Evolutionary conservation across 129 eudicot species (phyloP).

Genomic region (Centella asiatica): DNA sequence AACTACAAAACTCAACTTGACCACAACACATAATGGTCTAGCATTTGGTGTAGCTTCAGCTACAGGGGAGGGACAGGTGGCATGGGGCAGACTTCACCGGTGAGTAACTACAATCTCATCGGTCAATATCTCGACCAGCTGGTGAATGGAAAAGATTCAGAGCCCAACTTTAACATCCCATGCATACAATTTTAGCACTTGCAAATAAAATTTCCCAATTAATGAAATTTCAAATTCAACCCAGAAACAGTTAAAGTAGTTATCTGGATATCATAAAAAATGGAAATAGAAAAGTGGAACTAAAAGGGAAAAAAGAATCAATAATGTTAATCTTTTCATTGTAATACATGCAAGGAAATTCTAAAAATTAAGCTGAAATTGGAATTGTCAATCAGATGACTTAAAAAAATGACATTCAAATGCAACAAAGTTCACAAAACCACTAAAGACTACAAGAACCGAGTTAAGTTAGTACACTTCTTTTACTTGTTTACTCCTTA

Average conservation of each 20-base stretch:
- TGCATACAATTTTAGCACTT: neutral
- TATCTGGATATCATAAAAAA: neutral
- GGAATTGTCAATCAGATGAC: neutral
- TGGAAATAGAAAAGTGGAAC: neutral
- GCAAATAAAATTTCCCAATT: neutral
- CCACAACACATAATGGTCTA: no score
- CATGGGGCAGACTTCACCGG: no score
- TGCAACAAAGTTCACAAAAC: neutral
- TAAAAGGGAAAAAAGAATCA: neutral
- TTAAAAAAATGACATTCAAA: neutral
- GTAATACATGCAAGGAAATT: neutral
- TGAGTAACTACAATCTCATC: no score
- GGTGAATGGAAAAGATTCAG: neutral
- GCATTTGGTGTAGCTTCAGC: no score
- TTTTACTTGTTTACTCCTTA: neutral
- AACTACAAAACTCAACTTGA: no score
- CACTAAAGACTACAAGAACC: neutral
- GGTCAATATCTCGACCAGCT: no score
- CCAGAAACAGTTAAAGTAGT: neutral
- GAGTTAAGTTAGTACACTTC: neutral
- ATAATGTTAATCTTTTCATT: neutral
- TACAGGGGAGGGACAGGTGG: no score
- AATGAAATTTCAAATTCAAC: neutral
- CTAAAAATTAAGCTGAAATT: neutral
- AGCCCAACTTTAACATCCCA: neutral